A percentile compares a stretch with the other conserved stretches of the same genome.
phyloP scores from a whole-genome alignment of 225 moss, liverwort and hornwort genomes.

The Neckera pumila region DNA sequence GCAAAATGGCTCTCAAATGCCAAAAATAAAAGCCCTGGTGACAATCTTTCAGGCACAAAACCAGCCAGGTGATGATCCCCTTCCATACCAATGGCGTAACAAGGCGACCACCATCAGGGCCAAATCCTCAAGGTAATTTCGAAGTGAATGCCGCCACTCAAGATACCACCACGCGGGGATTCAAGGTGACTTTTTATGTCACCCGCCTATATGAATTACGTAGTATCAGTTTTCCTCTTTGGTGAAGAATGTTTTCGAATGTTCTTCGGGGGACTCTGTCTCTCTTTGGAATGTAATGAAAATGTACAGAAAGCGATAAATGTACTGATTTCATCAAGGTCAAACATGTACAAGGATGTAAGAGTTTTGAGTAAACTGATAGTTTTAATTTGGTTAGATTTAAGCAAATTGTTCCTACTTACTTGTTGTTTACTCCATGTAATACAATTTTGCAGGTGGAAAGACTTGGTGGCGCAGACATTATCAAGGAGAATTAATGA shows the following conservation, averaged over 20 bases:
- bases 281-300: background rate
- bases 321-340: background rate
- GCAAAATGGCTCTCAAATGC: too few relatives aligned
- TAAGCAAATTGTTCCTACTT: background rate
- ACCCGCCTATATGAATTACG: background rate
- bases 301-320: too few relatives aligned
- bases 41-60: background rate
- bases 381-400: background rate
- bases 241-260: background rate
- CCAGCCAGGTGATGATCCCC: background rate
- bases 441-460: background rate
- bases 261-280: background rate
- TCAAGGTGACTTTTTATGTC: background rate
- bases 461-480: background rate
- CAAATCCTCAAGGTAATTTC: slow-evolving; percentile 9
- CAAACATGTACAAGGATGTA: background rate
- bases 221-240: background rate
- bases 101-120: slow-evolving; percentile 1
- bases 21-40: too few relatives aligned
- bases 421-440: background rate
- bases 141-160: slow-evolving; percentile 2
- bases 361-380: background rate
- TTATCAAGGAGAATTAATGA: background rate
- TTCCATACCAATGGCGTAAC: background rate
- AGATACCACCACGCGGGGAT: too few relatives aligned